phyloP scores from a whole-genome alignment of 768 basidiomycete species.

The Strobilomyces echinocephalus region DNA sequence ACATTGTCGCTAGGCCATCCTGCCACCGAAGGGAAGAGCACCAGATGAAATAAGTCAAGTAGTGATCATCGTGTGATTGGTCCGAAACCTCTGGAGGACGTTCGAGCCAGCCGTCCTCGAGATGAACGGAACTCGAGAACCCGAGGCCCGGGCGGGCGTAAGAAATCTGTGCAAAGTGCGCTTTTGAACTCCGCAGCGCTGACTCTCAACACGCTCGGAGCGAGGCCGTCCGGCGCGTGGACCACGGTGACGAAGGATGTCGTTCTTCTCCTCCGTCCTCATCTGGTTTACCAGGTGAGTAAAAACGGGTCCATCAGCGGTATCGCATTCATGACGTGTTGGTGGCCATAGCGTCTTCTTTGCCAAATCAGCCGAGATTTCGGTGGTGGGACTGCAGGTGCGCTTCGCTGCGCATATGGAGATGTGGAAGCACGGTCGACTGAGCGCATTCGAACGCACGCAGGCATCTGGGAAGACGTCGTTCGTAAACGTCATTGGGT shows the following conservation, averaged over 20 bases:
- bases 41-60: background rate
- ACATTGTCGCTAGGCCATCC: constrained; percentile 8
- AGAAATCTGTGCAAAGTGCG: no score
- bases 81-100: no score
- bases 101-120: no score
- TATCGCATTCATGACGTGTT: background rate
- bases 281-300: constrained; percentile 53
- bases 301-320: background rate
- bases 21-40: background rate
- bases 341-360: constrained; percentile 63
- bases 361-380: constrained; percentile 81
- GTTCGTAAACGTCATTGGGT: constrained; percentile 86
- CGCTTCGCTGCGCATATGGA: background rate
- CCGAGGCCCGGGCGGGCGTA: no score
- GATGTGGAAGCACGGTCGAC: background rate
- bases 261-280: constrained; percentile 49
- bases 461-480: constrained; percentile 95
- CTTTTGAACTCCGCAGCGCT: constrained; percentile 17
- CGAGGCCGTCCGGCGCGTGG: no score
- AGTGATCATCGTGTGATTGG: background rate
- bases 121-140: no score
- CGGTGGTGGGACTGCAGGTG: constrained; percentile 89
- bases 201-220: background rate
- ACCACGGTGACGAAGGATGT: constrained; percentile 28
- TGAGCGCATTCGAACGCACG: background rate